Percentiles rank a stretch among this genome's conserved stretches.
Conservation (phyloP, 441 rosid species). For the Pelargonium cotyledonis region DNA sequence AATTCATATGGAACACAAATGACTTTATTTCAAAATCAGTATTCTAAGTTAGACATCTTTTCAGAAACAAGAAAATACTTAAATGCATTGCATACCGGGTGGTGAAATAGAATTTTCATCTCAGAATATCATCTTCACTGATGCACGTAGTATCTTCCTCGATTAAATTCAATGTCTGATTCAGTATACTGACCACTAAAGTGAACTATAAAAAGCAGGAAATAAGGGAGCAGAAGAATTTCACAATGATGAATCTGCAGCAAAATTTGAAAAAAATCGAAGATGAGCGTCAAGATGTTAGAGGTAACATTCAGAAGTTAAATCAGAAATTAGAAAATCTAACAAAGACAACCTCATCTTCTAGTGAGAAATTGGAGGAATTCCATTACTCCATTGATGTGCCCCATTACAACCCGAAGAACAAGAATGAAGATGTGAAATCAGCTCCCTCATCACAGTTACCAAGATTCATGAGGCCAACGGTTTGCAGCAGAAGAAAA, state of each 20-base stretch:
- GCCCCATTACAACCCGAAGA: constrained; percentile 22
- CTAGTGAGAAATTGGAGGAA: constrained; percentile 29
- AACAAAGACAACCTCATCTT: constrained; percentile 29
- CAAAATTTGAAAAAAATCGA: constrained; percentile 45
- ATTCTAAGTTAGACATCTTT: neutral
- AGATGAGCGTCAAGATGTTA: constrained; percentile 36
- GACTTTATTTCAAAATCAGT: neutral
- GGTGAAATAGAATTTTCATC: constrained; percentile 16
- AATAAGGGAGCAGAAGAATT: constrained; percentile 38
- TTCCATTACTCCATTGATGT: constrained; percentile 26
- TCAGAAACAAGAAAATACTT: neutral
- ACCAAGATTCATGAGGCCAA: constrained; percentile 72
- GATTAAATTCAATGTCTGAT: neutral
- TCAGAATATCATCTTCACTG: constrained; percentile 2
- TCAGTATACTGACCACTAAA: constrained; percentile 10
- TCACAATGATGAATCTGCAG: constrained; percentile 43
- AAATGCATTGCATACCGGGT: constrained; percentile 8
- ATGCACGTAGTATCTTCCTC: constrained; percentile 7
- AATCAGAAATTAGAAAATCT: constrained; percentile 39
- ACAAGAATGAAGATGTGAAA: constrained; percentile 24
- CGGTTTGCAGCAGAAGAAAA: constrained; percentile 54
- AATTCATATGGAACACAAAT: neutral
- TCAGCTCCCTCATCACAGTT: constrained; percentile 32
- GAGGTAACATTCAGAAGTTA: constrained; percentile 34
- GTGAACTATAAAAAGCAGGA: constrained; percentile 37